These are phyloP conservation scores for Aspergillus uvarum DNA, from an alignment of 2,329 filamentous ascomycete species.

Conservation along the genomic window DNA sequence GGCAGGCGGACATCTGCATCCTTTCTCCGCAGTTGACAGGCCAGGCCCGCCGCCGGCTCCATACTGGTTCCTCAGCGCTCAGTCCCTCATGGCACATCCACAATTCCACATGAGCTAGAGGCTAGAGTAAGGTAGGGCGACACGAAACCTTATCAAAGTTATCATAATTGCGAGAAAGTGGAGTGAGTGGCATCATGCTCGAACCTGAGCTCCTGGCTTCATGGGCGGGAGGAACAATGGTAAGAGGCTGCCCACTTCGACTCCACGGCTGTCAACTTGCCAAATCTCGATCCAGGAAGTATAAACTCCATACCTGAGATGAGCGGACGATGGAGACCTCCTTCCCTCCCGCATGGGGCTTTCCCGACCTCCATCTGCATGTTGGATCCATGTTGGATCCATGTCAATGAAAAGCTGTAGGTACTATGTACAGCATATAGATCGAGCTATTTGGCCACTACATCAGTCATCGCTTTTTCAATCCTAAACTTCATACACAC, in stretches of 20 bases:
- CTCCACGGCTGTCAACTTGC: slow-evolving; percentile 21
- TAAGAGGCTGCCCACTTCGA: slow-evolving; percentile 20
- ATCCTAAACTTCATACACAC: background rate
- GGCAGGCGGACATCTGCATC: slow-evolving; percentile 20
- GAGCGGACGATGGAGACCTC: slow-evolving; percentile 1
- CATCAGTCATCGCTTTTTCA: background rate
- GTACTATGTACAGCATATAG: background rate
- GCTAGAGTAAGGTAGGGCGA: slow-evolving; percentile 17
- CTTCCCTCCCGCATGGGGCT: background rate
- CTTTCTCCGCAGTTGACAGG: slow-evolving; percentile 27
- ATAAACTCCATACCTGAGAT: slow-evolving; percentile 4
- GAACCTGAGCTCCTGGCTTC: slow-evolving; percentile 18
- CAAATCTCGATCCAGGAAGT: slow-evolving; percentile 10
- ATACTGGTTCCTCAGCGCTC: slow-evolving; percentile 22
- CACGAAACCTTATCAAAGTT: slow-evolving; percentile 27
- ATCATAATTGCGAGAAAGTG: slow-evolving; percentile 19
- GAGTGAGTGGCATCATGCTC: slow-evolving; percentile 22
- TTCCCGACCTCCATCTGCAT: background rate
- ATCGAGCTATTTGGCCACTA: background rate
- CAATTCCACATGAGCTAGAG: slow-evolving; percentile 24
- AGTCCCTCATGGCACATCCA: slow-evolving; percentile 28
- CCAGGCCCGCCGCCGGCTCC: slow-evolving; percentile 25
- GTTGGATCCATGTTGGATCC: background rate
- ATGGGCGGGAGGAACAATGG: slow-evolving; percentile 14
- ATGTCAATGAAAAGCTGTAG: background rate